A percentile compares a stretch with the other conserved stretches of the same genome.
Evolutionary conservation across 2,329 filamentous ascomycete genomes (phyloP).

Genomic region (Colletotrichum orbiculare): DNA sequence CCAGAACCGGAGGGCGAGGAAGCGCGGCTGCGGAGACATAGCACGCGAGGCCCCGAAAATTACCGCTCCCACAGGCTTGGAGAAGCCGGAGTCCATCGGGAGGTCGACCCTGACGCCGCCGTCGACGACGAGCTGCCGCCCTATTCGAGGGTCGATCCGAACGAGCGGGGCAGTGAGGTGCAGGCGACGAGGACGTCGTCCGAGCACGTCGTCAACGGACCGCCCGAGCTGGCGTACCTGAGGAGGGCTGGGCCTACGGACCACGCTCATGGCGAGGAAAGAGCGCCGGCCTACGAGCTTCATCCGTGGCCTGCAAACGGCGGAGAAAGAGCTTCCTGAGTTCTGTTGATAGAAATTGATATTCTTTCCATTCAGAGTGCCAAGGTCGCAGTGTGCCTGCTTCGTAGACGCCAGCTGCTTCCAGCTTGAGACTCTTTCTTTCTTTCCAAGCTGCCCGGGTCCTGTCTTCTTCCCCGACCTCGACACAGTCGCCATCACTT

Average conservation of each 20-base stretch:
- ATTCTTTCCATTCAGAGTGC: too few species aligned
- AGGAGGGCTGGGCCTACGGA: background rate
- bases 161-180: background rate
- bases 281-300: conserved; percentile 14
- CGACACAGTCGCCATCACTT: too few species aligned
- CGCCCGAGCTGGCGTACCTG: background rate
- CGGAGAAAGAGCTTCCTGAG: background rate
- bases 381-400: too few species aligned
- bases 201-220: background rate
- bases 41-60: background rate
- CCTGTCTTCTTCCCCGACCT: too few species aligned
- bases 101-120: background rate
- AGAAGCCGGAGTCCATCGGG: conserved; percentile 3
- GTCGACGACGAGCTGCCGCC: conserved; percentile 22
- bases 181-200: background rate
- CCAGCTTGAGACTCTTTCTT: too few species aligned
- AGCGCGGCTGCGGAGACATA: background rate
- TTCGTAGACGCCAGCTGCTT: too few species aligned
- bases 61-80: background rate
- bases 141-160: conserved; percentile 28
- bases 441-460: too few species aligned
- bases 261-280: background rate
- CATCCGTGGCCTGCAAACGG: conserved; percentile 7
- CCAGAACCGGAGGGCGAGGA: conserved; percentile 11
- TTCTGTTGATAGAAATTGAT: background rate